phyloP scores from a whole-genome alignment of 2,329 filamentous ascomycete species.

The Huntiella abstrusa region DNA sequence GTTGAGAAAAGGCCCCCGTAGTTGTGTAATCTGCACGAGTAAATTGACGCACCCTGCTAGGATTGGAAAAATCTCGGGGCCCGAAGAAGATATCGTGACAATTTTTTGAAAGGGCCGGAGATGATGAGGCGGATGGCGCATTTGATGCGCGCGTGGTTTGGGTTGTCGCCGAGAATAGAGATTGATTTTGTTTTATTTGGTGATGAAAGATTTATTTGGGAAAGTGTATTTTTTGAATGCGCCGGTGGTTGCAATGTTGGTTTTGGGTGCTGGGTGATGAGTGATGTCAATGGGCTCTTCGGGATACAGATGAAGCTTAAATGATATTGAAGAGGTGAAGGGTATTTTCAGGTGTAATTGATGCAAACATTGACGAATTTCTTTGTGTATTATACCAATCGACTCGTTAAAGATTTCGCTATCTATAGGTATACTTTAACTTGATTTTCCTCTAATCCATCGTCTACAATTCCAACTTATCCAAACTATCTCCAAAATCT shows the following conservation, averaged over 20 bases:
- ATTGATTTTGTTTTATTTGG: not conserved
- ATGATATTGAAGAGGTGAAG: not conserved
- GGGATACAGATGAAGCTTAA: conserved; percentile 1
- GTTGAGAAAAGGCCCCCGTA: too few species aligned
- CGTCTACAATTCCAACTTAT: too few species aligned
- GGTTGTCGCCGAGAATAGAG: not conserved
- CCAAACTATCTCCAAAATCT: not conserved
- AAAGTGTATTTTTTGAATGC: not conserved
- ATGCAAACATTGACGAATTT: not conserved
- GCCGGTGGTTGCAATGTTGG: not conserved
- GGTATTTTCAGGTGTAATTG: not conserved
- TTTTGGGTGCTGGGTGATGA: not conserved
- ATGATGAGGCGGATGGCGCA: not conserved
- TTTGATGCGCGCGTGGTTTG: not conserved
- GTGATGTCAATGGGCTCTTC: not conserved
- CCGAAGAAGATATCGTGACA: not conserved
- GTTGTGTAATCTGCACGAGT: too few species aligned
- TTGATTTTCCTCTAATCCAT: too few species aligned
- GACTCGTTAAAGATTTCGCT: not conserved
- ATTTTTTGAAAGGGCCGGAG: not conserved
- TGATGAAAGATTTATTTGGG: not conserved
- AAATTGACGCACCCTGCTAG: too few species aligned
- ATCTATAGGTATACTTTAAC: too few species aligned
- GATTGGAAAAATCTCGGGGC: not conserved
- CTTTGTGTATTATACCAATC: not conserved